phyloP scores from a whole-genome alignment of 1,139 yeast genomes.

The Magnusiomyces ingens region DNA sequence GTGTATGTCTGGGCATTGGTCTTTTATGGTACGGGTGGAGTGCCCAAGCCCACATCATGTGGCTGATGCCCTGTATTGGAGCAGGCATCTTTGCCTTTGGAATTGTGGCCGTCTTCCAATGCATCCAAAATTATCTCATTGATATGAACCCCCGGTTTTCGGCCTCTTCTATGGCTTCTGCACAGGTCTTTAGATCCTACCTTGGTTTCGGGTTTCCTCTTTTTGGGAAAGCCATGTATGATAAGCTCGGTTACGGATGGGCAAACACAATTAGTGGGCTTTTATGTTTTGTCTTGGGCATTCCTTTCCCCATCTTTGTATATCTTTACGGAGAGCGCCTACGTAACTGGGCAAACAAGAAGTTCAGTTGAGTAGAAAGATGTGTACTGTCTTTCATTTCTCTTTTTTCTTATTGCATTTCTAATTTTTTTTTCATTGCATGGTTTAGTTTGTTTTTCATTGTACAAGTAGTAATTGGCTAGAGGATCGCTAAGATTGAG shows the following conservation, averaged over 20 bases:
- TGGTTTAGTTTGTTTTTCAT: no score
- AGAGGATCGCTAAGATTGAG: no score
- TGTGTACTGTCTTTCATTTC: no score
- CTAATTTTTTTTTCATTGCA: no score
- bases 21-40: slow-evolving; percentile 62
- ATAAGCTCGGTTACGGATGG: slow-evolving; percentile 51
- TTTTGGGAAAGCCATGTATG: slow-evolving; percentile 32
- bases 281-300: slow-evolving; percentile 48
- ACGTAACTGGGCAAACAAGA: slow-evolving; percentile 49
- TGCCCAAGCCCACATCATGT: slow-evolving; percentile 40
- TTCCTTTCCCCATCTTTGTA: slow-evolving; percentile 58
- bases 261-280: slow-evolving; percentile 57
- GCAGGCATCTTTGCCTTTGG: slow-evolving; percentile 51
- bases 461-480: no score
- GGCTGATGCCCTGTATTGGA: slow-evolving; percentile 57
- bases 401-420: no score
- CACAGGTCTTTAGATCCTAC: slow-evolving; percentile 52
- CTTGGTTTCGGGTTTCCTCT: slow-evolving; percentile 48
- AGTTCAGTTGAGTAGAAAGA: slow-evolving; percentile 21
- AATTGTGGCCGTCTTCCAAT: slow-evolving; percentile 51
- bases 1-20: slow-evolving; percentile 44
- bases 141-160: slow-evolving; percentile 62
- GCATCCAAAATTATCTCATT: slow-evolving; percentile 54
- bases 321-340: slow-evolving; percentile 49
- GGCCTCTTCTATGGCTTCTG: slow-evolving; percentile 53